Base-by-base conservation (phyloP, 257 asterid species). In the Orobanche coerulescens region DNA sequence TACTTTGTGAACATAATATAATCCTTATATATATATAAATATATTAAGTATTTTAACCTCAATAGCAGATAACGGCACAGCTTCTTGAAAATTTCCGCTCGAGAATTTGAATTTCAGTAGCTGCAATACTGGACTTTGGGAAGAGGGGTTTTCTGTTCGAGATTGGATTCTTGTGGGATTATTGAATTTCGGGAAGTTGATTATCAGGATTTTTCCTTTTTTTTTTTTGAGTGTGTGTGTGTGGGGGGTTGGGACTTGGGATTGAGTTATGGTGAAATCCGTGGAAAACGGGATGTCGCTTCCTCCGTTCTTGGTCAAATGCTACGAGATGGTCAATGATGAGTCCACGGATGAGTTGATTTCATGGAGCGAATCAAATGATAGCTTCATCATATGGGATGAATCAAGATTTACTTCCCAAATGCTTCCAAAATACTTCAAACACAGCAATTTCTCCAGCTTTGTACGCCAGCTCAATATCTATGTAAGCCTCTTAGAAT, bases 401-500 rank as follows among this genome's bases (percentile, higher is more conserved):
- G 95, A 75, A 14, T 69, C 97, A 19, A 74, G 46, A 28, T 92
- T 92, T 50, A 65, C 87, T 25, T 72, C 87, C 26, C 79, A 80
- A 47, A 66, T 92, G 79, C 88, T 92, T 13, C 94, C 94, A 0
- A 92, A 86, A 71, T 84, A 88, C 73, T 92, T 92, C 87, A 92
- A 92, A 81, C 98, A 92, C 71, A 82, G 77, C 79, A 92, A 92
- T 39, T 75, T 92, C 77, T 76, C 98, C 51, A 92, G 98, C 74
- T 92, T 92, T 68, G 81, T 92, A 15, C 90, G 98, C 33, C 98
- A 92, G 65, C 95, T 92, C 69, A 89, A 92, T 65, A 89, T 88
- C 65, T 89, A 89, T 77, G 97, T 90, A 67, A 74, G 96, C 63
- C 24, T 65, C 57, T 44, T 18, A 10, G 16, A 15, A 22, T 36